A percentile compares a stretch with the other conserved stretches of the same genome.
These are phyloP conservation scores for Calophaca sinica DNA, from an alignment of 306 rosid species.

Conservation along the genomic window DNA sequence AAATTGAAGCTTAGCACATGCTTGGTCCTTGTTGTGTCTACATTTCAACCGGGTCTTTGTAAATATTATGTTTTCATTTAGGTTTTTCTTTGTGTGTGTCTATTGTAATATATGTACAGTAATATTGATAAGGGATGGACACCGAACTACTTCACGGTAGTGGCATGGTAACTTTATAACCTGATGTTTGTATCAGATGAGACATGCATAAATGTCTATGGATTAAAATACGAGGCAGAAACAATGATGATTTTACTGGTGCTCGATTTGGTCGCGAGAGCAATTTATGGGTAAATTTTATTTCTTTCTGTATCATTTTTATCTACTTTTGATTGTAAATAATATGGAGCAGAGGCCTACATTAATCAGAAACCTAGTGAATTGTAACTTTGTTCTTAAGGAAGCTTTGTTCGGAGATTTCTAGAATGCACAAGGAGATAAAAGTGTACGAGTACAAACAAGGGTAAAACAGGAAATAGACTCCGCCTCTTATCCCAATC, in stretches of 20 bases:
- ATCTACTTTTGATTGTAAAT: no score
- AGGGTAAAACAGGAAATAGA: no score
- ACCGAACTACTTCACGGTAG: background rate
- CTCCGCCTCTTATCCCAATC: no score
- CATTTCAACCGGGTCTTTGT: background rate
- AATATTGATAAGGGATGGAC: background rate
- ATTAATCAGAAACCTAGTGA: no score
- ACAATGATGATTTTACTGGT: background rate
- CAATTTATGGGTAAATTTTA: background rate
- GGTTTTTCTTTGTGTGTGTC: background rate
- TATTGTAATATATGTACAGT: background rate
- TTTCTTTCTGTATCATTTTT: no score
- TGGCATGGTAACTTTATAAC: constrained; percentile 6
- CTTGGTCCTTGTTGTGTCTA: background rate
- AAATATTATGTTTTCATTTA: background rate
- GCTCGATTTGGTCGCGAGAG: background rate
- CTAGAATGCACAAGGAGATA: no score
- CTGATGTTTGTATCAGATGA: constrained; percentile 8
- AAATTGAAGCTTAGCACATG: background rate
- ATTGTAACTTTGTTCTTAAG: no score
- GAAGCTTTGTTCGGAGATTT: no score
- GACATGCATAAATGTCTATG: background rate
- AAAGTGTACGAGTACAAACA: no score
- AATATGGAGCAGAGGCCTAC: no score
- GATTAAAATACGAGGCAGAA: background rate